Evolutionary conservation across 2,329 filamentous ascomycete species (phyloP).

Genomic region (Raffaelea ambrosiae): DNA sequence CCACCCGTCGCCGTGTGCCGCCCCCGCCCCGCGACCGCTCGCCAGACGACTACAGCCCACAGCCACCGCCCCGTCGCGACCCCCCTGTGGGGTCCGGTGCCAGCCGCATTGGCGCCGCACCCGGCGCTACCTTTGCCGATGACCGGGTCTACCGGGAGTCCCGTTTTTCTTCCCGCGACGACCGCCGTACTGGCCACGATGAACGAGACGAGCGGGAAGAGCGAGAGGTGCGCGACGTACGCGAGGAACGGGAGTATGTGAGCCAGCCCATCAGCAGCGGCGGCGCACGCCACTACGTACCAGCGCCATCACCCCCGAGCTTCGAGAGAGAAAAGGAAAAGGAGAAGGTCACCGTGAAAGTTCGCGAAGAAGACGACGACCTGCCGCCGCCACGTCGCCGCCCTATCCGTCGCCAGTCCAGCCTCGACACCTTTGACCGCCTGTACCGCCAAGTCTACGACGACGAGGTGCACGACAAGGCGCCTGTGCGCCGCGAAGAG

Average conservation of each 20-base stretch:
- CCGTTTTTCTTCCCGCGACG: neutral
- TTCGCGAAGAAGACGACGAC: conserved; percentile 24
- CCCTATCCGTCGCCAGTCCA: conserved; percentile 74
- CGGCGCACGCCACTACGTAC: too few species aligned
- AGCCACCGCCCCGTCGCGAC: neutral
- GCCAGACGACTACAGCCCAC: too few species aligned
- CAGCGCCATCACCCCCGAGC: too few species aligned
- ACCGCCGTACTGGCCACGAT: conserved; percentile 24
- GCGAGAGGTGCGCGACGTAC: too few species aligned
- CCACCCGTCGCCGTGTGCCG: too few species aligned
- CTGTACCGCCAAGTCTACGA: conserved; percentile 35
- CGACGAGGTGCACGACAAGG: neutral
- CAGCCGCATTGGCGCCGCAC: neutral
- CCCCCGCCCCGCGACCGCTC: too few species aligned
- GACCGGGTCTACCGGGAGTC: neutral
- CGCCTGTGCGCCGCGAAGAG: neutral
- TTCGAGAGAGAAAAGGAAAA: too few species aligned
- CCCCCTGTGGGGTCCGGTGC: neutral
- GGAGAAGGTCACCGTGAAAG: conserved; percentile 35
- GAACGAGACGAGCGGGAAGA: too few species aligned
- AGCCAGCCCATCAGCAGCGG: too few species aligned
- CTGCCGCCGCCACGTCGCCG: conserved; percentile 51
- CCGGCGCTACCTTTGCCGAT: neutral
- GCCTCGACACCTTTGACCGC: conserved; percentile 83
- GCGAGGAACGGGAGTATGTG: too few species aligned